These are phyloP conservation scores for Cotoneaster glaucophyllus DNA, from an alignment of 306 rosid species.

Conservation along the genomic window DNA sequence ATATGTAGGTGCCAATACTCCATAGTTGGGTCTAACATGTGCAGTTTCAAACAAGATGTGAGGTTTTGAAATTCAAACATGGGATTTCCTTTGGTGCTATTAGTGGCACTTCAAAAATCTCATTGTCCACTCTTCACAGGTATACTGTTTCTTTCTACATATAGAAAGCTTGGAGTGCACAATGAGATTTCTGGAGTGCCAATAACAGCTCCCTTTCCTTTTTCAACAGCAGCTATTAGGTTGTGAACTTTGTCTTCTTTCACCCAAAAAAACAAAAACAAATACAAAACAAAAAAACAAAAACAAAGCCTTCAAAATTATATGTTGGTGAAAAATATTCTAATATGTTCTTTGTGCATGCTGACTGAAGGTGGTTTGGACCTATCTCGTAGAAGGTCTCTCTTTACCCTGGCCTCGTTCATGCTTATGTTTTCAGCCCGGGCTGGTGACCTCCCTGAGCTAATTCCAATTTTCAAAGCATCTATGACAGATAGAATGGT, in stretches of 20 bases:
- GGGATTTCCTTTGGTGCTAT: background rate
- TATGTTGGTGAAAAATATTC: slow-evolving; percentile 15
- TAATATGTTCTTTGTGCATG: slow-evolving; percentile 22
- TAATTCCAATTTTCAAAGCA: slow-evolving; percentile 64
- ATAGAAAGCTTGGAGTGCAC: too few relatives aligned
- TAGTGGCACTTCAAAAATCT: too few relatives aligned
- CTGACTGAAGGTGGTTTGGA: slow-evolving; percentile 59
- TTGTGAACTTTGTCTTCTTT: background rate
- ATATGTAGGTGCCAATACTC: background rate
- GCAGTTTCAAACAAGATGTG: background rate
- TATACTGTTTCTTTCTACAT: too few relatives aligned
- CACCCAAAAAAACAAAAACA: too few relatives aligned
- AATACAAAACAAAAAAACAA: too few relatives aligned
- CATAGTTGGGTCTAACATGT: background rate
- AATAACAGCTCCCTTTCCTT: background rate
- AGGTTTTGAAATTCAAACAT: background rate
- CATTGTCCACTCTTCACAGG: too few relatives aligned
- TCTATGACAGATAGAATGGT: slow-evolving; percentile 46
- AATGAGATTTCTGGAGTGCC: too few relatives aligned
- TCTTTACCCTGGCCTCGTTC: slow-evolving; percentile 72
- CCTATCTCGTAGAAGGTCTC: slow-evolving; percentile 80
- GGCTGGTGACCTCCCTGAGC: slow-evolving; percentile 54
- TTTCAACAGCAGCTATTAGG: background rate
- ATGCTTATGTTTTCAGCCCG: slow-evolving; percentile 81
- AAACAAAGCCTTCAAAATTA: background rate